Conservation (phyloP, 164 flowering plant species). For the Umbilicus rupestris region DNA sequence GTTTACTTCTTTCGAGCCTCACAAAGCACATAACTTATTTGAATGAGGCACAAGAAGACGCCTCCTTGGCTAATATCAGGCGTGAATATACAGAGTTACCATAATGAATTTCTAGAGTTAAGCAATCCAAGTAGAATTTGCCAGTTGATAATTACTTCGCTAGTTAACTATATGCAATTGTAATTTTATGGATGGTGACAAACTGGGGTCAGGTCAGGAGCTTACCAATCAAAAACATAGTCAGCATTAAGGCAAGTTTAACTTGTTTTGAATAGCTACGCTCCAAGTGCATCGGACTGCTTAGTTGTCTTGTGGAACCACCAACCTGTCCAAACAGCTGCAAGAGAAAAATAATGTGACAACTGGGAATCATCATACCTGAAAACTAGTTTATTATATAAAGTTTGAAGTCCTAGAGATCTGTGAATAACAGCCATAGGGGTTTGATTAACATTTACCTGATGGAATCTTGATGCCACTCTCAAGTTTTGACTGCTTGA, state of each 20-base stretch:
- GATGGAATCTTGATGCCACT: constrained; percentile 26
- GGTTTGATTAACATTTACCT: constrained; percentile 24
- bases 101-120: too few relatives aligned
- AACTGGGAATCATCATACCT: neutral
- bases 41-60: too few relatives aligned
- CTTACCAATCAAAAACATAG: constrained; percentile 58
- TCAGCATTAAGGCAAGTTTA: constrained; percentile 44
- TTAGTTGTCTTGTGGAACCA: constrained; percentile 33
- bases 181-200: neutral
- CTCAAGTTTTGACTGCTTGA: constrained; percentile 16
- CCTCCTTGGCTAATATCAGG: too few relatives aligned
- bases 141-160: neutral
- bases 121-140: too few relatives aligned
- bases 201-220: neutral
- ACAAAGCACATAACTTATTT: too few relatives aligned
- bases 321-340: constrained; percentile 37
- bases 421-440: neutral
- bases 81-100: too few relatives aligned
- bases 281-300: constrained; percentile 27
- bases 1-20: too few relatives aligned
- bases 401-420: neutral
- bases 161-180: neutral
- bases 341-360: constrained; percentile 14
- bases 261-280: constrained; percentile 36
- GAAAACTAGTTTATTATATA: neutral